Conservation (phyloP, 2,329 filamentous ascomycete species). For the Didymella arachidicola region DNA sequence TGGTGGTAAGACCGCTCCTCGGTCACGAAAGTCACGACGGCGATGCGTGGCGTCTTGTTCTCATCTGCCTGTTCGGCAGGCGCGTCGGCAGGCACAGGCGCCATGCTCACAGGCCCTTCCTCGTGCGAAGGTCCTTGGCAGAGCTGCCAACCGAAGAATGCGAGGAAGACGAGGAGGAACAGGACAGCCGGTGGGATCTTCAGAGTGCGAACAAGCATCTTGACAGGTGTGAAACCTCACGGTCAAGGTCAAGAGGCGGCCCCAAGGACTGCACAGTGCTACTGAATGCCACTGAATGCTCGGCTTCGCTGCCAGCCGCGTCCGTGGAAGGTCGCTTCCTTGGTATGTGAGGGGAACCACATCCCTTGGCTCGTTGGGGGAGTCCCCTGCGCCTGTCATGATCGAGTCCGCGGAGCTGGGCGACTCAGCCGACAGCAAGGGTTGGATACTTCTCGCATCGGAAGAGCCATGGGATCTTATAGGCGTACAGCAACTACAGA, state of each 20-base stretch:
- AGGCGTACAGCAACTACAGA: neutral
- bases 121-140: conserved; percentile 33
- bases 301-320: conserved; percentile 17
- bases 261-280: neutral
- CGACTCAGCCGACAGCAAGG: conserved; percentile 3
- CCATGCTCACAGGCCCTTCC: conserved; percentile 10
- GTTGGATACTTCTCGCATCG: neutral
- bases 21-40: conserved; percentile 49
- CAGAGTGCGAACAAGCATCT: conserved; percentile 41
- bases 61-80: conserved; percentile 17
- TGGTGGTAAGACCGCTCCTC: conserved; percentile 49
- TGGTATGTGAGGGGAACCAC: conserved; percentile 28
- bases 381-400: conserved; percentile 8
- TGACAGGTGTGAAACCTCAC: conserved; percentile 8
- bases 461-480: neutral
- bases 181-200: conserved; percentile 34
- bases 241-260: neutral
- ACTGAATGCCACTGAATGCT: conserved; percentile 16
- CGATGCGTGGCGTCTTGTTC: conserved; percentile 38
- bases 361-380: conserved; percentile 14
- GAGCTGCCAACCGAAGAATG: conserved; percentile 44
- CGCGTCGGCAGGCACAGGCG: conserved; percentile 22
- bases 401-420: conserved; percentile 18
- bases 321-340: conserved; percentile 24
- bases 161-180: conserved; percentile 40